Evolutionary conservation across 2,329 filamentous ascomycete genomes (phyloP).

Genomic region (Fusarium sp.): DNA sequence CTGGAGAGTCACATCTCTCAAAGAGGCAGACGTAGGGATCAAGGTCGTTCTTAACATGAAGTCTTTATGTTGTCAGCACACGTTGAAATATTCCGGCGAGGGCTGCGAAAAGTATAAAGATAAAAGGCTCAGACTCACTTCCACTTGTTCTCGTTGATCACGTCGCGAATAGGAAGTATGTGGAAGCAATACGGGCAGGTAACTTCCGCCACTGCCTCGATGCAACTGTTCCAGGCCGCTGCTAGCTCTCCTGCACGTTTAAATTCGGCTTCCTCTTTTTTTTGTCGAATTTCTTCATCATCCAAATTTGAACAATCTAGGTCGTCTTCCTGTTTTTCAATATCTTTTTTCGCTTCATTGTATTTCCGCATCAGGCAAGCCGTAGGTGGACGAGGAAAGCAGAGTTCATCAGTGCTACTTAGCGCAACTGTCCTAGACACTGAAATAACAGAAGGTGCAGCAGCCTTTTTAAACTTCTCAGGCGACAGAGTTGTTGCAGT

Average conservation of each 20-base stretch:
- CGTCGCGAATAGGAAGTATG: background rate
- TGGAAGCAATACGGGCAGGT: conserved; percentile 1
- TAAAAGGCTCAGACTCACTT: background rate
- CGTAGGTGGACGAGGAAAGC: background rate
- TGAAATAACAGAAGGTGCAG: background rate
- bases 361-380: background rate
- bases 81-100: no score
- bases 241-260: background rate
- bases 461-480: background rate
- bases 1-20: background rate
- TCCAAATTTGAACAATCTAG: no score
- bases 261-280: background rate
- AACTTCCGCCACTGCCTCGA: background rate
- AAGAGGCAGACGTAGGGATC: conserved; percentile 3
- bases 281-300: no score
- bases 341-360: background rate
- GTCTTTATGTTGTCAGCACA: background rate
- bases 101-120: no score
- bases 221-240: background rate
- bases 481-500: background rate
- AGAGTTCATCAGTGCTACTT: background rate
- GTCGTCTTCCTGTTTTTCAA: background rate
- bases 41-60: background rate
- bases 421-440: background rate
- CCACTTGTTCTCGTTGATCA: background rate